phyloP scores from a whole-genome alignment of 805 yeast genomes.

The Kazachstania kunashirensis region DNA sequence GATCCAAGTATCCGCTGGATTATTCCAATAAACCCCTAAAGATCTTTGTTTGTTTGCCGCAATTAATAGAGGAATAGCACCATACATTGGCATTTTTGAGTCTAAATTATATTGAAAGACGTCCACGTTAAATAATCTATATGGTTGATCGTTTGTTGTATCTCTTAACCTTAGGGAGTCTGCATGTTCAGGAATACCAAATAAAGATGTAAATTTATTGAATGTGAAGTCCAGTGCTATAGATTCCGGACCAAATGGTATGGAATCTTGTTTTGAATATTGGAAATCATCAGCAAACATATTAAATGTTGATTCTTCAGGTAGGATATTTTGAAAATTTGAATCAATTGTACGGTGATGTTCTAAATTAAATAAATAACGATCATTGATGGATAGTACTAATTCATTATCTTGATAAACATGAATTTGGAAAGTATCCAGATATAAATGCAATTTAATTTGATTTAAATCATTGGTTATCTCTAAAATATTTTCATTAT shows the following conservation, averaged over 20 bases:
- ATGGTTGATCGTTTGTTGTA: conserved; percentile 58
- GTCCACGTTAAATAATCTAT: conserved; percentile 85
- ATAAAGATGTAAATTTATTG: conserved; percentile 50
- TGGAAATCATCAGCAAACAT: conserved; percentile 63
- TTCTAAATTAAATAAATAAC: conserved; percentile 68
- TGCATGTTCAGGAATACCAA: conserved; percentile 97
- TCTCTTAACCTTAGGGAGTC: conserved; percentile 66
- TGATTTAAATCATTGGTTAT: conserved; percentile 12
- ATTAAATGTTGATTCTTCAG: conserved; percentile 55
- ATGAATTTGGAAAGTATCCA: conserved; percentile 32
- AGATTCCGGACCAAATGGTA: conserved; percentile 84
- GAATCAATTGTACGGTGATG: conserved; percentile 51
- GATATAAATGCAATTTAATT: conserved; percentile 35
- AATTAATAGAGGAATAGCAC: conserved; percentile 81
- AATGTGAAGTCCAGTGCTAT: conserved; percentile 71
- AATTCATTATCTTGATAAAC: conserved; percentile 37
- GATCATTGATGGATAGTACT: conserved; percentile 56
- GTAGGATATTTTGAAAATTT: conserved; percentile 35
- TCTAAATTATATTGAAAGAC: conserved; percentile 86
- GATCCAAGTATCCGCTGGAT: conserved; percentile 85
- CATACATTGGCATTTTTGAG: conserved; percentile 86
- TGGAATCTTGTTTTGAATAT: conserved; percentile 53
- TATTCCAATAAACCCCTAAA: conserved; percentile 83
- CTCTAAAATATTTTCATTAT: neutral
- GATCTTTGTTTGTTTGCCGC: conserved; percentile 48